phyloP scores from a whole-genome alignment of 2,329 filamentous ascomycete species.

The Chaetomiaceae sp. region DNA sequence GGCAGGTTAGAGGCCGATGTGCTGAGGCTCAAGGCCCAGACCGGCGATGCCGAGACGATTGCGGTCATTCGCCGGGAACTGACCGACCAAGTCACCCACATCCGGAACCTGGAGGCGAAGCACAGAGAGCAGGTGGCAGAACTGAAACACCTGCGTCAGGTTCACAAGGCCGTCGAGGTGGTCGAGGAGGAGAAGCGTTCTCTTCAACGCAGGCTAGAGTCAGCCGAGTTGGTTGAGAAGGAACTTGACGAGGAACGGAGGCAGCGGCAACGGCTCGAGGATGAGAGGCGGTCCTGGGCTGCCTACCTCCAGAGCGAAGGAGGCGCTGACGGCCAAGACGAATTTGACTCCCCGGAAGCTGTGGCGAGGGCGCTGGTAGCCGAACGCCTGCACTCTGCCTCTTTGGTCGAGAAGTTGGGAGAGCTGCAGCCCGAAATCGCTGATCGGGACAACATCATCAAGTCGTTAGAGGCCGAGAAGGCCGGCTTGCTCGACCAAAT shows the following conservation, averaged over 20 bases:
- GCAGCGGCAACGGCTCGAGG: conserved; percentile 80
- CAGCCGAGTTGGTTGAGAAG: conserved; percentile 66
- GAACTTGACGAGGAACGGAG: conserved; percentile 76
- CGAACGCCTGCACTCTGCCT: conserved; percentile 73
- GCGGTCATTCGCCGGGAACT: conserved; percentile 82
- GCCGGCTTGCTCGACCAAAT: conserved; percentile 60
- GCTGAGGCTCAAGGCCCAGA: conserved; percentile 76
- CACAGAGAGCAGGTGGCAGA: conserved; percentile 77
- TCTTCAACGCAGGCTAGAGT: conserved; percentile 70
- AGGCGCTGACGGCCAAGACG: conserved; percentile 53
- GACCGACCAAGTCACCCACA: conserved; percentile 87
- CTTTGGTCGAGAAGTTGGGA: conserved; percentile 76
- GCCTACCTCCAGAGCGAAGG: conserved; percentile 71
- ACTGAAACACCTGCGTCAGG: conserved; percentile 73
- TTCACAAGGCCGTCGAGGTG: conserved; percentile 83
- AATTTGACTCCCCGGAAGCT: conserved; percentile 84
- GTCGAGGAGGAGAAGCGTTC: conserved; percentile 92
- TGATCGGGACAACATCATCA: conserved; percentile 72
- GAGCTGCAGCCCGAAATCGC: conserved; percentile 70
- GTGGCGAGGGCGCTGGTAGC: conserved; percentile 79
- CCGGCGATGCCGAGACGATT: conserved; percentile 80
- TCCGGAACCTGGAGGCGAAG: conserved; percentile 72
- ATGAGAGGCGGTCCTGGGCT: conserved; percentile 82
- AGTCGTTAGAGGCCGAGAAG: conserved; percentile 66
- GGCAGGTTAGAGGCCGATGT: conserved; percentile 78